Evolutionary conservation across 805 yeast species (phyloP).

Genomic region (Cyberlindnera euphorbiiphila): DNA sequence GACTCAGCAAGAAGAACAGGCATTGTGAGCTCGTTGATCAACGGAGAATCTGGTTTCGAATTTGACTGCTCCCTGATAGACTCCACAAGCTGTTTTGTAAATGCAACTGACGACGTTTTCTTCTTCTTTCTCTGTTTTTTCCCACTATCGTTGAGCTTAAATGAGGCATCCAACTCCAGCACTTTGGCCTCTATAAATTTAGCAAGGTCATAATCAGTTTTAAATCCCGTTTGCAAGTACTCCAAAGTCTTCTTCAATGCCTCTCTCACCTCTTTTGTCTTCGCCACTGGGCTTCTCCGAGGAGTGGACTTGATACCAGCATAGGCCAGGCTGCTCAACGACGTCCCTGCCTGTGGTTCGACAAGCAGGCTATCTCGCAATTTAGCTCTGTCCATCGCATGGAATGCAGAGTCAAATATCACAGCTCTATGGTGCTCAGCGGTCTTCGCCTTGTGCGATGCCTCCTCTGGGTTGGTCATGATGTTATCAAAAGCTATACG

Average conservation of each 20-base stretch:
- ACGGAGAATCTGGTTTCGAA: slow-evolving; percentile 8
- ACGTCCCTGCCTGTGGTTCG: background rate
- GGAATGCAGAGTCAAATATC: slow-evolving; percentile 6
- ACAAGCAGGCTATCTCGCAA: background rate
- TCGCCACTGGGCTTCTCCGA: slow-evolving; percentile 1
- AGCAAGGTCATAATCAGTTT: slow-evolving; percentile 9
- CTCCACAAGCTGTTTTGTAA: slow-evolving; percentile 2
- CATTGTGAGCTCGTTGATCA: slow-evolving; percentile 18
- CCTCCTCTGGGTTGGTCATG: slow-evolving; percentile 7
- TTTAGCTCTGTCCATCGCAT: background rate
- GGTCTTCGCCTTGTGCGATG: background rate
- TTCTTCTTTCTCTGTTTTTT: background rate
- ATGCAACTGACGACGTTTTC: background rate
- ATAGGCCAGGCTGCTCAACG: slow-evolving; percentile 1
- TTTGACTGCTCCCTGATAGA: slow-evolving; percentile 2
- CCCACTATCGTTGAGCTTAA: background rate
- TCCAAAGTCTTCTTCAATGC: slow-evolving; percentile 9
- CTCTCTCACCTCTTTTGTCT: slow-evolving; percentile 1
- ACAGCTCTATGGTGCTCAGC: background rate
- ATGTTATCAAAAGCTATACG: slow-evolving; percentile 1
- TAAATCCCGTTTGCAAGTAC: background rate
- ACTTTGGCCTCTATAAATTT: slow-evolving; percentile 9
- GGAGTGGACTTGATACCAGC: background rate
- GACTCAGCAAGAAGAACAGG: slow-evolving; percentile 11
- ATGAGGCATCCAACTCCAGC: slow-evolving; percentile 4